These are phyloP conservation scores for Rhynchosporium agropyri DNA, from an alignment of 2,329 filamentous ascomycete genomes.

Conservation along the genomic window DNA sequence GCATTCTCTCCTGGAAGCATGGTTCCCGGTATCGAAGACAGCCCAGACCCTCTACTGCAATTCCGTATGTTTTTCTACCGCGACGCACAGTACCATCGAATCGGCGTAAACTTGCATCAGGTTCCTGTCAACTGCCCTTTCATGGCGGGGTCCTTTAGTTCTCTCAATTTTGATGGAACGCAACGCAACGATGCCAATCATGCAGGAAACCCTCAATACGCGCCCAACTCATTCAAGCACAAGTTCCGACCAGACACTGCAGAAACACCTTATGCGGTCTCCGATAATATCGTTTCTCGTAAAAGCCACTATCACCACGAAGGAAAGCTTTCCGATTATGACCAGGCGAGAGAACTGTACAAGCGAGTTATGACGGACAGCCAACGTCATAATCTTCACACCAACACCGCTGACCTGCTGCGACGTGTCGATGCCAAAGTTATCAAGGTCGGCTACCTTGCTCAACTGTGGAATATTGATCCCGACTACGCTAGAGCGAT, in stretches of 20 bases:
- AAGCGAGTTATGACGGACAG: constrained; percentile 2
- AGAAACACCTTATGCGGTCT: neutral
- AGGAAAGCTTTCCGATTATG: neutral
- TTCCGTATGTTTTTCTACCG: constrained; percentile 1
- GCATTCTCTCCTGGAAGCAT: neutral
- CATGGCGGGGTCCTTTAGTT: neutral
- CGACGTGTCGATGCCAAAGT: neutral
- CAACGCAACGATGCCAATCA: neutral
- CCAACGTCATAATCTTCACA: constrained; percentile 4
- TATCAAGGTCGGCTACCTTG: constrained; percentile 1
- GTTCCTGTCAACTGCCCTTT: neutral
- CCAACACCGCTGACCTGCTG: neutral
- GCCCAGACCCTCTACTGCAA: neutral
- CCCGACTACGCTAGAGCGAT: constrained; percentile 3
- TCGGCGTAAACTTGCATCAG: neutral
- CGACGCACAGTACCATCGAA: neutral
- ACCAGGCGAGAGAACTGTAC: neutral
- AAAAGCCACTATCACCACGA: neutral
- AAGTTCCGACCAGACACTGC: neutral
- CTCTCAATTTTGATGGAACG: neutral
- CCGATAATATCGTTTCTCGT: neutral
- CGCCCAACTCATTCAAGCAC: constrained; percentile 3
- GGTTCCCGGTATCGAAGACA: constrained; percentile 4
- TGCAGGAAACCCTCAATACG: constrained; percentile 1
- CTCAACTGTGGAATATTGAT: neutral